phyloP scores from a whole-genome alignment of 495 filamentous ascomycete genomes.

The Durotheca rogersii region DNA sequence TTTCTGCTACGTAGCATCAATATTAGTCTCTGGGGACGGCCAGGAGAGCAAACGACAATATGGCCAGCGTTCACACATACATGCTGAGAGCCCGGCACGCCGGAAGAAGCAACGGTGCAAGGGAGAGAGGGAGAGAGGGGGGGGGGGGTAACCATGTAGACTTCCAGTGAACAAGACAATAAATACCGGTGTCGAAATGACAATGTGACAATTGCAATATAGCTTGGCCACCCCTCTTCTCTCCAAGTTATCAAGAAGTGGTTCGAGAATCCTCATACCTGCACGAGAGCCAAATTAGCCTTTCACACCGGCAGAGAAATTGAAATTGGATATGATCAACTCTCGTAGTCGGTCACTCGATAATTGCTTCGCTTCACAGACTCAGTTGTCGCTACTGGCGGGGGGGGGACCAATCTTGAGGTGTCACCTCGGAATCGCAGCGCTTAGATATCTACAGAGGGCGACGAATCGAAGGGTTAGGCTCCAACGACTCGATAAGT shows the following conservation, averaged over 20 bases:
- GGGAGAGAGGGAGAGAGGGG: not conserved
- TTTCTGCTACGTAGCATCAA: not conserved
- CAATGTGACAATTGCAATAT: constrained; percentile 18
- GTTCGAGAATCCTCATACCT: not conserved
- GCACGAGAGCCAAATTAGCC: not conserved
- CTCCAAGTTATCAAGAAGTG: too few relatives aligned
- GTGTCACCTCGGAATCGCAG: not conserved
- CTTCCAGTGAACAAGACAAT: not conserved
- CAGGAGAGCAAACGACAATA: not conserved
- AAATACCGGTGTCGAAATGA: constrained; percentile 3
- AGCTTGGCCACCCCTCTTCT: too few relatives aligned
- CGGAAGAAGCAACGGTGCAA: too few relatives aligned
- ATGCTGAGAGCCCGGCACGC: too few relatives aligned
- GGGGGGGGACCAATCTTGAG: too few relatives aligned
- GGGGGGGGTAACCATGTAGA: constrained; percentile 1
- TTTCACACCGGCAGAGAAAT: not conserved
- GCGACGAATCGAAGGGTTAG: constrained; percentile 2
- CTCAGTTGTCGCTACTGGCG: too few relatives aligned
- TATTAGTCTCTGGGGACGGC: not conserved
- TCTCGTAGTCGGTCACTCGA: not conserved
- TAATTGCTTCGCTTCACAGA: too few relatives aligned
- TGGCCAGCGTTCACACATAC: not conserved
- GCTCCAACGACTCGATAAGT: not conserved
- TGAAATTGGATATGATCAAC: not conserved
- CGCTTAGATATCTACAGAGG: not conserved